phyloP scores from a whole-genome alignment of 2,329 filamentous ascomycete species.

The Penicillium sp. region DNA sequence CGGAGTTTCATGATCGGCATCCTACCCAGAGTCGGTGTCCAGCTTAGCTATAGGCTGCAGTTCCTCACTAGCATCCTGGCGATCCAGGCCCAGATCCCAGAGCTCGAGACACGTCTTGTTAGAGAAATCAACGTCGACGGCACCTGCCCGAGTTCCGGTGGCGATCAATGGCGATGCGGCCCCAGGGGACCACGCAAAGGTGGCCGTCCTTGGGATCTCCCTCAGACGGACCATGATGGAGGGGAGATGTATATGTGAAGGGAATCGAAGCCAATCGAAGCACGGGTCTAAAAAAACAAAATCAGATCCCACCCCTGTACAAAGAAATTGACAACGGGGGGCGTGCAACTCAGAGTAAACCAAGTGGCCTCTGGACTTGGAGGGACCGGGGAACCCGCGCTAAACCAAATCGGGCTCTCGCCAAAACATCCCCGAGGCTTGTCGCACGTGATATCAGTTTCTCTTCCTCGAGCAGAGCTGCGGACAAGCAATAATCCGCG shows the following conservation, averaged over 20 bases:
- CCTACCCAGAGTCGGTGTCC: slow-evolving; percentile 81
- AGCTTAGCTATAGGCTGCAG: slow-evolving; percentile 80
- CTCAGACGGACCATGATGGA: slow-evolving; percentile 83
- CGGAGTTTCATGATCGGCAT: not conserved
- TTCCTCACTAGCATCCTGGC: slow-evolving; percentile 69
- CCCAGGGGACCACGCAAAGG: slow-evolving; percentile 93
- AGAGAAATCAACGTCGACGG: slow-evolving; percentile 95
- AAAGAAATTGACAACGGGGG: slow-evolving; percentile 26
- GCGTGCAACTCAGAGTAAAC: slow-evolving; percentile 33
- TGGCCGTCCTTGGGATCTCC: slow-evolving; percentile 93
- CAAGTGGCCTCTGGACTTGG: slow-evolving; percentile 41
- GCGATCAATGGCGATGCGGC: slow-evolving; percentile 74
- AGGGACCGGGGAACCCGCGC: slow-evolving; percentile 29
- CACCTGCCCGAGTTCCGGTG: slow-evolving; percentile 90
- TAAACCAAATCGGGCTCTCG: slow-evolving; percentile 31
- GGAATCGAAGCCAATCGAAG: slow-evolving; percentile 16
- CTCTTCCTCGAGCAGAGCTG: slow-evolving; percentile 2
- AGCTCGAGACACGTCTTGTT: slow-evolving; percentile 94
- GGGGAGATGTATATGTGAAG: slow-evolving; percentile 21
- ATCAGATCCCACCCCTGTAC: slow-evolving; percentile 29
- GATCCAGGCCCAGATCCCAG: slow-evolving; percentile 86
- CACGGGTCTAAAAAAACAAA: slow-evolving; percentile 17
- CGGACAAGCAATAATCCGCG: not conserved
- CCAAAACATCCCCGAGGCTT: slow-evolving; percentile 30
- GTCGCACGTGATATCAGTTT: slow-evolving; percentile 35